These are phyloP conservation scores for Aspergillus intermedius DNA, from an alignment of 2,329 filamentous ascomycete species.

Conservation along the genomic window DNA sequence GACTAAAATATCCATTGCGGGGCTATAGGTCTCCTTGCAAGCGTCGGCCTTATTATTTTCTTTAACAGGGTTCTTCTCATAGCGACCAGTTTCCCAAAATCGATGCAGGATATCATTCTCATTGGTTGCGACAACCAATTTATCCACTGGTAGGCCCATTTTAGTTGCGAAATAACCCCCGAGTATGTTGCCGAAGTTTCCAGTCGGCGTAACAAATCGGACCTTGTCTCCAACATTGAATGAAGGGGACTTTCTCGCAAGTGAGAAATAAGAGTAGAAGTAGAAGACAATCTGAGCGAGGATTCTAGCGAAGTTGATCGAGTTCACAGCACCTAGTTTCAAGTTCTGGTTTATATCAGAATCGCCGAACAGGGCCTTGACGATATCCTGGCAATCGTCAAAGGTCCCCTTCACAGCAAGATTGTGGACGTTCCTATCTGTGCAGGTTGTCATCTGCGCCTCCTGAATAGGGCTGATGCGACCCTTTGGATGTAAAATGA, in stretches of 20 bases:
- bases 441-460: slow-evolving; percentile 91
- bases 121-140: slow-evolving; percentile 88
- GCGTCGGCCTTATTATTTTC: slow-evolving; percentile 51
- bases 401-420: slow-evolving; percentile 84
- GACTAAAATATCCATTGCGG: slow-evolving; percentile 96
- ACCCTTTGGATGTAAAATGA: slow-evolving; percentile 89
- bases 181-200: slow-evolving; percentile 94
- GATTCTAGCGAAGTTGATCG: slow-evolving; percentile 93
- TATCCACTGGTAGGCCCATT: slow-evolving; percentile 83
- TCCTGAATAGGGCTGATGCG: slow-evolving; percentile 89
- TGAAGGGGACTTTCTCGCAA: slow-evolving; percentile 51
- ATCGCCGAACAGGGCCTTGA: slow-evolving; percentile 88
- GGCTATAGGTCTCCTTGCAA: slow-evolving; percentile 76
- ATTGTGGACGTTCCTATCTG: slow-evolving; percentile 89
- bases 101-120: slow-evolving; percentile 95
- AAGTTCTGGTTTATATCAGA: slow-evolving; percentile 72
- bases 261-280: slow-evolving; percentile 86
- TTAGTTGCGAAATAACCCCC: slow-evolving; percentile 79
- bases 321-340: slow-evolving; percentile 89
- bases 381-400: slow-evolving; percentile 93
- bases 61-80: slow-evolving; percentile 60
- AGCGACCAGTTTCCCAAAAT: slow-evolving; percentile 77
- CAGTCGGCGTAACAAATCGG: slow-evolving; percentile 84
- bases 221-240: slow-evolving; percentile 56
- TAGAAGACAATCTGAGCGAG: slow-evolving; percentile 97